These are phyloP conservation scores for Senecio squalidus DNA, from an alignment of 140 eudicot genomes.

Conservation along the genomic window DNA sequence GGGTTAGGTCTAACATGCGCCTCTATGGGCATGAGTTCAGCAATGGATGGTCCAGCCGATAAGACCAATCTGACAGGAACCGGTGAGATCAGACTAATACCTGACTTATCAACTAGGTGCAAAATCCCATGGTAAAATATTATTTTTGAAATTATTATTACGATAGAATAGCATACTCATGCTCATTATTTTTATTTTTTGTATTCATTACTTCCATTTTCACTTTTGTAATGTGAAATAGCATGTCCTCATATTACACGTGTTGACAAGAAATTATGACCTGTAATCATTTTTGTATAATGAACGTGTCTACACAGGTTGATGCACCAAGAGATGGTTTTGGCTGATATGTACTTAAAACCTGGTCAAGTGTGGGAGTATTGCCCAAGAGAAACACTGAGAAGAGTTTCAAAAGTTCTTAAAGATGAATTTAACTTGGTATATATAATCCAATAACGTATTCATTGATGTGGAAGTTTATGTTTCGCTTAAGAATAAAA, in stretches of 20 bases:
- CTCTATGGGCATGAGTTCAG: slow-evolving; percentile 76
- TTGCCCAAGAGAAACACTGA: slow-evolving; percentile 89
- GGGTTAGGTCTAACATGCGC: slow-evolving; percentile 88
- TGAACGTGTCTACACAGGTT: slow-evolving; percentile 41
- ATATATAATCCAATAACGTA: slow-evolving; percentile 30
- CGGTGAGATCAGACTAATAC: slow-evolving; percentile 89
- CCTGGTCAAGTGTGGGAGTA: slow-evolving; percentile 94
- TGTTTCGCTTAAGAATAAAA: not conserved
- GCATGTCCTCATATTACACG: not conserved
- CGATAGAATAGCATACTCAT: not conserved
- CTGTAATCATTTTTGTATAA: too few relatives aligned
- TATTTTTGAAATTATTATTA: not conserved
- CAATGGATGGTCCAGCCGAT: slow-evolving; percentile 71
- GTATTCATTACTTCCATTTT: not conserved
- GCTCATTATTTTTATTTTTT: not conserved
- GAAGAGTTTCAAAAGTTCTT: slow-evolving; percentile 61
- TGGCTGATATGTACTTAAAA: slow-evolving; percentile 76
- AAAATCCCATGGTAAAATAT: slow-evolving; percentile 77
- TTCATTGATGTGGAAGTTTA: slow-evolving; percentile 5
- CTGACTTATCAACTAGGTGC: slow-evolving; percentile 80
- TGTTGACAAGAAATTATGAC: not conserved
- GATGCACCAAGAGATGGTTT: slow-evolving; percentile 87
- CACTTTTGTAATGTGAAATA: not conserved
- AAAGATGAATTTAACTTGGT: slow-evolving; percentile 94
- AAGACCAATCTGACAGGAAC: slow-evolving; percentile 70